Conservation (phyloP, 2,329 filamentous ascomycete genomes). For the Ceratocystiopsis minuta region DNA sequence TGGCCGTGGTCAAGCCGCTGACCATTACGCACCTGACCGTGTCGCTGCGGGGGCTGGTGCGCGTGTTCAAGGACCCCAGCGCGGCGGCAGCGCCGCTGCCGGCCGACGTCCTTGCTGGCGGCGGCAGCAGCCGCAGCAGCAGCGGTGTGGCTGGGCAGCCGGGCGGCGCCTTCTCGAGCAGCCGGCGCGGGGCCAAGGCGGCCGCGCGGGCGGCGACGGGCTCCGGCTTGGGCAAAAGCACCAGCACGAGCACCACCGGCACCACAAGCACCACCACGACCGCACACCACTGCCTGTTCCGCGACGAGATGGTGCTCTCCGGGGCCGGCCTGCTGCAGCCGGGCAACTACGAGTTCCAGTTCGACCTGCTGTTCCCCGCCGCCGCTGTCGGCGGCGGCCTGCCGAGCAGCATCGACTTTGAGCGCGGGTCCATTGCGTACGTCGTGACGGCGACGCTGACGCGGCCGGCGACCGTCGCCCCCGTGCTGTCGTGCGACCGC, state of each 20-base stretch:
- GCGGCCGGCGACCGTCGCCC: slow-evolving; percentile 67
- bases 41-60: slow-evolving; percentile 59
- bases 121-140: too few relatives aligned
- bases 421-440: slow-evolving; percentile 83
- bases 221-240: too few relatives aligned
- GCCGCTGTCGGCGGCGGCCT: slow-evolving; percentile 18
- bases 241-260: too few relatives aligned
- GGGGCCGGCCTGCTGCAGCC: slow-evolving; percentile 59
- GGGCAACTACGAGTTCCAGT: slow-evolving; percentile 60
- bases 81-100: slow-evolving; percentile 21
- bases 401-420: slow-evolving; percentile 97
- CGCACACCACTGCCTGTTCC: slow-evolving; percentile 62
- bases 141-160: too few relatives aligned
- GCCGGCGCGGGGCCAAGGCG: neutral
- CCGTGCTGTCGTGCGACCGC: slow-evolving; percentile 61
- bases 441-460: slow-evolving; percentile 80
- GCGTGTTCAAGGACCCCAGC: slow-evolving; percentile 55
- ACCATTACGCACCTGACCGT: slow-evolving; percentile 68
- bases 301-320: slow-evolving; percentile 65
- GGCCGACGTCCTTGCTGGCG: neutral
- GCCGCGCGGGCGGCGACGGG: slow-evolving; percentile 19
- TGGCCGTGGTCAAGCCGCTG: slow-evolving; percentile 56
- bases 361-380: slow-evolving; percentile 18
- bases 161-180: too few relatives aligned
- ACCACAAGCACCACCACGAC: slow-evolving; percentile 25